Percentiles rank a stretch among this genome's conserved stretches.
phyloP scores from a whole-genome alignment of 1,284 basidiomycete species.

The Phellopilus nigrolimitatus region DNA sequence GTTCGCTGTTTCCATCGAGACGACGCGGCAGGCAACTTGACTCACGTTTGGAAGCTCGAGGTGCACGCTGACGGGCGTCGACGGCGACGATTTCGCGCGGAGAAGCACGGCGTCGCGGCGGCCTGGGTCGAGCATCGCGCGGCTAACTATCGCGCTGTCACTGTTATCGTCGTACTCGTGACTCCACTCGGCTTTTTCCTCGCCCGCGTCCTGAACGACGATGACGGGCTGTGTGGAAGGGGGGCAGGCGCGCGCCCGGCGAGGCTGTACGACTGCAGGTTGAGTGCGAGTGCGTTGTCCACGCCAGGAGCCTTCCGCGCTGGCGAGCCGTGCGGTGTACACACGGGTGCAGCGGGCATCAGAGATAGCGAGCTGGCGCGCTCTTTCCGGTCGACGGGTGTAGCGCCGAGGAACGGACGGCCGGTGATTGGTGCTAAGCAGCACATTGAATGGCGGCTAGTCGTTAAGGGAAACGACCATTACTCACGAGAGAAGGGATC shows the following conservation, averaged over 20 bases:
- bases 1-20: neutral
- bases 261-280: slow-evolving; percentile 9
- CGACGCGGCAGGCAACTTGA: neutral
- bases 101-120: too few species aligned
- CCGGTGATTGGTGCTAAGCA: too few species aligned
- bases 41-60: slow-evolving; percentile 10
- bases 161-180: neutral
- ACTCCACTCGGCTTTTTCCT: neutral
- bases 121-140: too few species aligned
- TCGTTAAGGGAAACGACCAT: too few species aligned
- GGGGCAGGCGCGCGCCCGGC: neutral
- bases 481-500: slow-evolving; percentile 3
- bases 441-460: neutral
- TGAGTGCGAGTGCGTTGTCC: slow-evolving; percentile 9
- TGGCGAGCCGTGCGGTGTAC: neutral
- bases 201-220: slow-evolving; percentile 1
- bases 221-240: neutral
- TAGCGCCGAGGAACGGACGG: too few species aligned
- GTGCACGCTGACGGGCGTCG: slow-evolving; percentile 20
- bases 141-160: neutral
- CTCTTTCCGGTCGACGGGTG: neutral
- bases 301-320: neutral
- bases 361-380: neutral
- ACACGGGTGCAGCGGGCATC: neutral
- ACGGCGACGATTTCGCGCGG: slow-evolving; percentile 17